Percentiles rank a stretch among this genome's conserved stretches.
Evolutionary conservation across 768 basidiomycete genomes (phyloP).

Genomic region (Termitomyces titanicus): DNA sequence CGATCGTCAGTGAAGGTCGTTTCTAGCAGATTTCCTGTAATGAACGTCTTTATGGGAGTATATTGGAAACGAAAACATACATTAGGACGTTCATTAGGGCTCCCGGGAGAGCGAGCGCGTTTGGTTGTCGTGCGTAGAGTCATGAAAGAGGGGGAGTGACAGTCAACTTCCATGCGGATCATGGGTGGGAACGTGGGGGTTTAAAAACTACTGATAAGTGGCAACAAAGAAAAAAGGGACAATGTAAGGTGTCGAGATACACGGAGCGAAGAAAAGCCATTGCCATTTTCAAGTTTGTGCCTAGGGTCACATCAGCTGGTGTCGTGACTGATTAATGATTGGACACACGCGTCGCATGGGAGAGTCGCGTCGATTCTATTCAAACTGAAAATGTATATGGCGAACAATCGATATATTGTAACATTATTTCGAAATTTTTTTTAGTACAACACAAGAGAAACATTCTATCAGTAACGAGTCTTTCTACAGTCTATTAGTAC

Average conservation of each 20-base stretch:
- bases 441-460: not conserved
- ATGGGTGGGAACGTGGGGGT: conserved; percentile 11
- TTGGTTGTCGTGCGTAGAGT: conserved; percentile 35
- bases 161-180: conserved; percentile 56
- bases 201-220: not conserved
- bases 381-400: no score
- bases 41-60: not conserved
- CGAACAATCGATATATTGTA: not conserved
- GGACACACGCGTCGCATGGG: conserved; percentile 1
- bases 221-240: conserved; percentile 5
- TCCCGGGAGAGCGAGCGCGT: conserved; percentile 60
- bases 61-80: conserved; percentile 32
- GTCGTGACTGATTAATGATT: conserved; percentile 2
- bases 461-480: conserved; percentile 4
- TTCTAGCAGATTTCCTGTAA: conserved; percentile 43
- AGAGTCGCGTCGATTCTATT: no score
- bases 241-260: not conserved
- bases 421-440: not conserved
- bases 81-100: conserved; percentile 47
- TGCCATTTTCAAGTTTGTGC: not conserved
- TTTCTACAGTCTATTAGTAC: conserved; percentile 11
- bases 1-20: conserved; percentile 46
- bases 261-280: not conserved
- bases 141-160: conserved; percentile 43
- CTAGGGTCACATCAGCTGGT: not conserved